phyloP scores from a whole-genome alignment of 1,284 basidiomycete genomes.

The Cryptococcus wingfieldii region DNA sequence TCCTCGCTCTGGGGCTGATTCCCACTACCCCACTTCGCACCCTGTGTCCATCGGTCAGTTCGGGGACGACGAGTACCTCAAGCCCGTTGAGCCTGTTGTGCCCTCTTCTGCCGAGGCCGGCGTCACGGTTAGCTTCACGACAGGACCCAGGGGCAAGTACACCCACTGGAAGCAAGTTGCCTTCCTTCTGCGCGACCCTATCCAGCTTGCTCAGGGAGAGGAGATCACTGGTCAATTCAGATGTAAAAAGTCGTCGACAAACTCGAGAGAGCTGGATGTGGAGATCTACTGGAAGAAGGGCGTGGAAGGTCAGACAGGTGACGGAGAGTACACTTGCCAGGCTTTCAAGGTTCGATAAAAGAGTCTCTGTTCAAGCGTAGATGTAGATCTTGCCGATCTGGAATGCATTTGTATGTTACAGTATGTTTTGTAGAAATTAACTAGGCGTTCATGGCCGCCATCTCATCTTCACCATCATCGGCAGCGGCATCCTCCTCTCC shows the following conservation, averaged over 20 bases:
- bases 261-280: conserved; percentile 82
- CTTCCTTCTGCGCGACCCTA: conserved; percentile 77
- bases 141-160: conserved; percentile 71
- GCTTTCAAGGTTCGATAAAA: conserved; percentile 33
- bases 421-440: too few species aligned
- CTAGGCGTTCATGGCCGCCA: not conserved
- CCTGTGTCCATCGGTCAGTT: conserved; percentile 34
- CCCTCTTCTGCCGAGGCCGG: conserved; percentile 42
- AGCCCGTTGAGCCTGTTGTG: conserved; percentile 17
- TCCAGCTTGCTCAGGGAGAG: conserved; percentile 68
- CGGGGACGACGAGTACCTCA: conserved; percentile 29
- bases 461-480: conserved; percentile 1
- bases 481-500: not conserved
- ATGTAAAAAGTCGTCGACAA: conserved; percentile 73
- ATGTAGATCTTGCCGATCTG: not conserved
- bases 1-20: conserved; percentile 50
- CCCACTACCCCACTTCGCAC: conserved; percentile 52
- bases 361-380: not conserved
- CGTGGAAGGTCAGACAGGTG: conserved; percentile 9
- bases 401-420: too few species aligned
- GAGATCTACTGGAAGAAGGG: conserved; percentile 67
- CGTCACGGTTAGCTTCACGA: conserved; percentile 77
- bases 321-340: conserved; percentile 25
- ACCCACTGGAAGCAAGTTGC: conserved; percentile 99
- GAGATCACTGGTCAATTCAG: conserved; percentile 74